These are phyloP conservation scores for Corchorus capsularis DNA, from an alignment of 345 rosid species.

Conservation along the genomic window DNA sequence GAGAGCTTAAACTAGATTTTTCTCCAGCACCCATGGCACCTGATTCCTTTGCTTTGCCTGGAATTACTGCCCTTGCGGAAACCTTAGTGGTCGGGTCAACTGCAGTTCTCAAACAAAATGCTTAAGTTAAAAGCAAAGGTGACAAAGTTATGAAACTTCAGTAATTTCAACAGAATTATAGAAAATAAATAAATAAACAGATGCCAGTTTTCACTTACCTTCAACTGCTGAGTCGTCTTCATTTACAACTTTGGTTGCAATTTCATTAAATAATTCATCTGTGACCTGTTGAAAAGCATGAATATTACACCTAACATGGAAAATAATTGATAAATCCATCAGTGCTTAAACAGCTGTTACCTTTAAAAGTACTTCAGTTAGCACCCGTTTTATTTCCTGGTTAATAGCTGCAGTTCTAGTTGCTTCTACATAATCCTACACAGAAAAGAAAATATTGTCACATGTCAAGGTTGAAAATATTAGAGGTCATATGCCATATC, in stretches of 20 bases:
- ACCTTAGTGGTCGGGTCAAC: slow-evolving; percentile 48
- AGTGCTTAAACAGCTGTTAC: slow-evolving; percentile 40
- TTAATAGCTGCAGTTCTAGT: slow-evolving; percentile 73
- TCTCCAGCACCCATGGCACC: slow-evolving; percentile 42
- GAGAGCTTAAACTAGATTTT: slow-evolving; percentile 56
- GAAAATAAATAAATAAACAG: background rate
- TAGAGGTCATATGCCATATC: background rate
- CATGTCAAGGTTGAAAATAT: slow-evolving; percentile 19
- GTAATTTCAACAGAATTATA: slow-evolving; percentile 13
- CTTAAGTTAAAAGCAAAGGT: slow-evolving; percentile 12
- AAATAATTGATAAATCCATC: slow-evolving; percentile 6
- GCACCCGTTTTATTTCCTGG: slow-evolving; percentile 87
- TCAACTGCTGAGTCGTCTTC: slow-evolving; percentile 66
- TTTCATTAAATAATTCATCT: slow-evolving; percentile 92
- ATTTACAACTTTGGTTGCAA: slow-evolving; percentile 81
- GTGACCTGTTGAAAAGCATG: slow-evolving; percentile 67
- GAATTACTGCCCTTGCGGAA: slow-evolving; percentile 53
- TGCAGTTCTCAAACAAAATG: slow-evolving; percentile 26
- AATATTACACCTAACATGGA: slow-evolving; percentile 23
- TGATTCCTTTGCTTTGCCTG: slow-evolving; percentile 40
- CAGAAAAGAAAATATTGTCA: slow-evolving; percentile 23
- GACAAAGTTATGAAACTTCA: slow-evolving; percentile 9
- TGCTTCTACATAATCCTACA: slow-evolving; percentile 82
- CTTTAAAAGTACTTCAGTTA: slow-evolving; percentile 96
- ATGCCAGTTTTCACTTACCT: slow-evolving; percentile 45